Conservation (phyloP, 257 asterid genomes). For the Petunia axillaris region DNA sequence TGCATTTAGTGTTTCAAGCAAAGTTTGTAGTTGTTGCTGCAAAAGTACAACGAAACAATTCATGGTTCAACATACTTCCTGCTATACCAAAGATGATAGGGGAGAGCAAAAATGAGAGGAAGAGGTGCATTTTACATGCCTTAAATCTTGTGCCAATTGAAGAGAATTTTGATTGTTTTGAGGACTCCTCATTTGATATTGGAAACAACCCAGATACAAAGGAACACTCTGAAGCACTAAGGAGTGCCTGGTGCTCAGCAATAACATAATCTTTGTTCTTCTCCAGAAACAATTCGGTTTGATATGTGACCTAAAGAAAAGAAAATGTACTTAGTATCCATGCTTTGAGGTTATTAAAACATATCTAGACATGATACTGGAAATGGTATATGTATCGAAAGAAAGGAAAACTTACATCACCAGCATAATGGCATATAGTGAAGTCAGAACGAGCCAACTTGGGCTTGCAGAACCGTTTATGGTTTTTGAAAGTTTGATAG, state of each 20-base stretch:
- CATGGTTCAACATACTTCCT: constrained; percentile 25
- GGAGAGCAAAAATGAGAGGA: constrained; percentile 21
- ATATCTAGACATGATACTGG: neutral
- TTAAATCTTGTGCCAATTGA: constrained; percentile 95
- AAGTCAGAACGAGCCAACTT: constrained; percentile 94
- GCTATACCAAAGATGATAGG: constrained; percentile 26
- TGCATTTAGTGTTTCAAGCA: constrained; percentile 64
- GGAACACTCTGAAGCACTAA: constrained; percentile 80
- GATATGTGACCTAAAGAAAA: constrained; percentile 88
- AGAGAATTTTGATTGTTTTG: constrained; percentile 93
- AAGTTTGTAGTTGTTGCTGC: constrained; percentile 73
- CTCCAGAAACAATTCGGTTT: constrained; percentile 91
- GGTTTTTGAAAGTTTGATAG: constrained; percentile 82
- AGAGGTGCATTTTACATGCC: constrained; percentile 45
- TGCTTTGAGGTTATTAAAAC: neutral
- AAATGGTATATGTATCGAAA: neutral
- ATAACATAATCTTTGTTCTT: constrained; percentile 97
- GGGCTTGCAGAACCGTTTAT: constrained; percentile 96
- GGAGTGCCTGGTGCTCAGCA: constrained; percentile 96
- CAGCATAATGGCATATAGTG: constrained; percentile 94
- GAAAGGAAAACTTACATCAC: constrained; percentile 72
- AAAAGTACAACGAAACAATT: constrained; percentile 11
- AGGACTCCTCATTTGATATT: constrained; percentile 75
- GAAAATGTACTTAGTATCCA: constrained; percentile 21
- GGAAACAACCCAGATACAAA: constrained; percentile 87